phyloP scores from a whole-genome alignment of 108 stramenopile genomes.

The Aurantiochytrium sp. region DNA sequence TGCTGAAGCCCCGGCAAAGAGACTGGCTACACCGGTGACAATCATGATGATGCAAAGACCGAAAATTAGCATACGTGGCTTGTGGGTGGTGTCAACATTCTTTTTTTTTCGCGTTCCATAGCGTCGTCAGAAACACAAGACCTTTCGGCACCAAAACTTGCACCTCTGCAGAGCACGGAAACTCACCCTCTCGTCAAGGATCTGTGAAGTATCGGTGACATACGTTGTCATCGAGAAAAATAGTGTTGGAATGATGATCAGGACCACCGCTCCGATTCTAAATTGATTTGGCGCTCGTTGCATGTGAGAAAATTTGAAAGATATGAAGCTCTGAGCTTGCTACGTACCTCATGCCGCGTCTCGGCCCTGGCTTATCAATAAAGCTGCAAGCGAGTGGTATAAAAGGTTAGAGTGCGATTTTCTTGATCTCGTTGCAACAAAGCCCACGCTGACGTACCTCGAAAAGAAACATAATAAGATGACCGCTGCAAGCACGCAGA shows the following conservation, averaged over 20 bases:
- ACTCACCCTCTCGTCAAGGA: not conserved
- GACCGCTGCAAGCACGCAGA: not conserved
- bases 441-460: not conserved
- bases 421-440: not conserved
- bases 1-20: not conserved
- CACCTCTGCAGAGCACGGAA: too few species aligned
- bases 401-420: not conserved
- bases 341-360: not conserved
- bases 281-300: too few species aligned
- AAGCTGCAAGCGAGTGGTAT: not conserved
- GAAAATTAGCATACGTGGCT: not conserved
- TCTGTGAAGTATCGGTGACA: not conserved
- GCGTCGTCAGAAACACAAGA: too few species aligned
- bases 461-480: not conserved
- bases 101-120: not conserved
- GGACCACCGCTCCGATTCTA: not conserved
- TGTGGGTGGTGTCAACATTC: not conserved
- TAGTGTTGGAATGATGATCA: not conserved
- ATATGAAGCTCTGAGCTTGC: too few species aligned
- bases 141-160: too few species aligned
- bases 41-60: not conserved
- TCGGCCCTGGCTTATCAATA: not conserved
- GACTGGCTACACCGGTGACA: not conserved
- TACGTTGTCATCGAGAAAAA: not conserved
- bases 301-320: too few species aligned